phyloP scores from a whole-genome alignment of 1,139 yeast genomes.

The Nakaseomyces uthaithaninus region DNA sequence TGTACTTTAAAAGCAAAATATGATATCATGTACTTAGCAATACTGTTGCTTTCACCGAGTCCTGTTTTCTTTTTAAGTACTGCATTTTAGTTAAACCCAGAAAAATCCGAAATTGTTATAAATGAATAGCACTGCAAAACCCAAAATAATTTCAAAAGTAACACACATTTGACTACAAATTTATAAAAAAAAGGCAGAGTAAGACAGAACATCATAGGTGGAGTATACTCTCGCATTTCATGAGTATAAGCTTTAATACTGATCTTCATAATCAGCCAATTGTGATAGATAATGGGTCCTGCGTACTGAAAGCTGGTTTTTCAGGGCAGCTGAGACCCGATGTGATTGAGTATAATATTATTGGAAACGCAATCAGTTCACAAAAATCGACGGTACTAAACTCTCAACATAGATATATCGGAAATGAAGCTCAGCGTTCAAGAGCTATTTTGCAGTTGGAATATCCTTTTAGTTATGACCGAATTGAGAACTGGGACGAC shows the following conservation, averaged over 20 bases:
- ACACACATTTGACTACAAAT: no score
- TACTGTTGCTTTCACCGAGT: no score
- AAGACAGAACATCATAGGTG: no score
- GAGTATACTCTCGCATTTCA: no score
- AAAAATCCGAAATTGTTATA: no score
- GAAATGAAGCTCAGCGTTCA: constrained; percentile 61
- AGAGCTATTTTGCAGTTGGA: constrained; percentile 64
- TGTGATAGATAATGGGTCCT: constrained; percentile 91
- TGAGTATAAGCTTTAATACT: constrained; percentile 1
- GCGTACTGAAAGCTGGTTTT: constrained; percentile 79
- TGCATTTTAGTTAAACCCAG: no score
- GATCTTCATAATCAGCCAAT: constrained; percentile 68
- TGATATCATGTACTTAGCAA: no score
- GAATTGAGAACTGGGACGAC: constrained; percentile 78
- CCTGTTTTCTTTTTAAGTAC: no score
- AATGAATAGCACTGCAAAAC: no score
- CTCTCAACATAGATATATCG: constrained; percentile 58
- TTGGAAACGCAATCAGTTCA: constrained; percentile 79
- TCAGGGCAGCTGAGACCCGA: constrained; percentile 86
- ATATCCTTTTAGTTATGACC: constrained; percentile 76
- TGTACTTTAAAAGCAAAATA: no score
- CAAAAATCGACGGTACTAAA: constrained; percentile 80
- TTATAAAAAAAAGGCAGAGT: no score
- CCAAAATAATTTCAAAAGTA: no score
- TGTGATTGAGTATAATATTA: constrained; percentile 40